Conservation (phyloP, 225 moss, liverwort and hornwort genomes). For the Asterella californica region DNA sequence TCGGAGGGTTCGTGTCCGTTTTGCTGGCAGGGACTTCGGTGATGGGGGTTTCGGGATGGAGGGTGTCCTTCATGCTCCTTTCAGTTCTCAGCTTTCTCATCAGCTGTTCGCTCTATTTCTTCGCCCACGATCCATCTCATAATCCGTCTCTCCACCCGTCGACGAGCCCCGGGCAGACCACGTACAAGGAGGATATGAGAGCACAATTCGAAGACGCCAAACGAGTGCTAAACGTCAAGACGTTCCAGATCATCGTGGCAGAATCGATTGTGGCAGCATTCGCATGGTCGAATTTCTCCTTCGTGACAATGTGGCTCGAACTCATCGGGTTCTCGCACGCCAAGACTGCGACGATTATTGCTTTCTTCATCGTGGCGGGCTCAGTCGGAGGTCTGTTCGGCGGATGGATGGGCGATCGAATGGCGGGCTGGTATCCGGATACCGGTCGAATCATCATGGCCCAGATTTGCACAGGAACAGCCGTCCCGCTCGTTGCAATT, state of each 20-base stretch:
- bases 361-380: conserved; percentile 51
- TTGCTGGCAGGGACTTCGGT: conserved; percentile 55
- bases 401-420: conserved; percentile 69
- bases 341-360: conserved; percentile 57
- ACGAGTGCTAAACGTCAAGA: conserved; percentile 58
- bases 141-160: too few relatives aligned
- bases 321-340: conserved; percentile 60
- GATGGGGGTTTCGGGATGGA: conserved; percentile 66
- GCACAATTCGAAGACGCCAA: conserved; percentile 59
- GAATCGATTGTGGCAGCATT: conserved; percentile 62
- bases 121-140: conserved; percentile 54
- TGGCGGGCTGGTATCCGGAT: conserved; percentile 58
- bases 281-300: conserved; percentile 71
- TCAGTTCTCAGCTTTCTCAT: conserved; percentile 52
- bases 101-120: conserved; percentile 39
- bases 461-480: conserved; percentile 63
- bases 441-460: conserved; percentile 70
- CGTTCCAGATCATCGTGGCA: conserved; percentile 69
- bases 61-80: conserved; percentile 63
- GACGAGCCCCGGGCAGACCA: neutral
- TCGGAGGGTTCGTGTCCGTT: conserved; percentile 60
- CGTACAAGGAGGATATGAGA: conserved; percentile 43
- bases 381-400: conserved; percentile 73
- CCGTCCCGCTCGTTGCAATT: conserved; percentile 58
- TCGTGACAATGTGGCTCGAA: conserved; percentile 87